Evolutionary conservation across 192 early-diverging fungal genomes (phyloP), one percentile per base, ranked within the genome.

Genomic region (Funneliformis mosseae): DNA sequence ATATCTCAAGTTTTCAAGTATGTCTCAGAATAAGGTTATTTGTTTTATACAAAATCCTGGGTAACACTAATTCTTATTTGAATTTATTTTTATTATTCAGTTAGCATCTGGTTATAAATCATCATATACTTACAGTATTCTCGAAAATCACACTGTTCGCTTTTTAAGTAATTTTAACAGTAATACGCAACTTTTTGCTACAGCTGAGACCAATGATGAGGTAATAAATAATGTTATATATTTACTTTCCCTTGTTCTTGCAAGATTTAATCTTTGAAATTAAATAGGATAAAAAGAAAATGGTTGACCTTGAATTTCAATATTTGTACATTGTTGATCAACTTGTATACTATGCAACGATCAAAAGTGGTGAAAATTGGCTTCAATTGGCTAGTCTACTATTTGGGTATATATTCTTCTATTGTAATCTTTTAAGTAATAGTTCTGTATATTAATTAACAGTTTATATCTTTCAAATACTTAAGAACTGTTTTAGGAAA

Each of bases 261-360:
- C 48, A 55, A 55, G 16, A 11, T 64, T 62, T 28, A 39, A 18
- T 39, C 28, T 0, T 18, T 8, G 50, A 9, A 18, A 63, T 39
- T 55, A 68, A 75, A 48, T 82, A 85, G 69, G 83, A 84, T 16
- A 84, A 87, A 64, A 80, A 81, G 27, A 87, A 84, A 73, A 64
- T 88, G 69, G 83, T 82, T 59, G 92, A 94, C 27, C 66, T 91
- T 10, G 90, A 88, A 61, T 92, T 95, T 71, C 83, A 88, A 61
- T 95, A 92, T 78, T 81, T 87, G 38, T 93, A 92, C 78, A 89
- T 95, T 70, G 90, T 94, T 3, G 93, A 95, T 83, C 90, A 95
- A 78, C 82, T 95, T 21, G 88, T 93, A 39, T 91, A 93, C 61
- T 93, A 90, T 83, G 90, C 90, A n/a, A 94, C 94, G 2, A 89